Evolutionary conservation across 2,329 filamentous ascomycete genomes (phyloP).

Genomic region (Cladophialophora immunda): DNA sequence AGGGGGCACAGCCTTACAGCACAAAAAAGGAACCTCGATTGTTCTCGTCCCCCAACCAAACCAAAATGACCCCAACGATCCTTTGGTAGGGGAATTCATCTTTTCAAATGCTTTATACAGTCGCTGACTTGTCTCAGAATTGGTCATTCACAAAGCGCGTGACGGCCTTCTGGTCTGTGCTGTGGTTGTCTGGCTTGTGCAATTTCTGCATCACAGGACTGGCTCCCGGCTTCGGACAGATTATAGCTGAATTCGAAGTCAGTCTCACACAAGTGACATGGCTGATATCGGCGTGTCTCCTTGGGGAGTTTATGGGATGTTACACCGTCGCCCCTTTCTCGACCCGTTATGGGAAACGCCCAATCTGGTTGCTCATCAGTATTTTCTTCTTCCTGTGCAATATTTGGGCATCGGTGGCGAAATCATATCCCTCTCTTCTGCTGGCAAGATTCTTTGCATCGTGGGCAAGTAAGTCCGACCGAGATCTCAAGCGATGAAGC

Average conservation of each 20-base stretch:
- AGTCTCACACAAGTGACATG: constrained; percentile 33
- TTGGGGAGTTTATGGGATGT: constrained; percentile 4
- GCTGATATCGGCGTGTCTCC: not conserved
- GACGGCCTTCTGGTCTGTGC: constrained; percentile 14
- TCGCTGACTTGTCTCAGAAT: not conserved
- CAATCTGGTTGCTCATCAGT: not conserved
- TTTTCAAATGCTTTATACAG: not conserved
- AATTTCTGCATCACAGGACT: constrained; percentile 24
- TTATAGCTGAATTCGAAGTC: constrained; percentile 13
- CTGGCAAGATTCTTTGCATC: constrained; percentile 7
- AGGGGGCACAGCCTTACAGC: constrained; percentile 1
- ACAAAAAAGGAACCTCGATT: constrained; percentile 4
- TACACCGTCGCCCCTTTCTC: not conserved
- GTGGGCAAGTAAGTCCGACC: not conserved
- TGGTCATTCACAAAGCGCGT: constrained; percentile 18
- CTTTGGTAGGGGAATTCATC: not conserved
- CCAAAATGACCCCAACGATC: constrained; percentile 7
- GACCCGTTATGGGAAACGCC: constrained; percentile 8
- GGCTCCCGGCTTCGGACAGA: constrained; percentile 18
- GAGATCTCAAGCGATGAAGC: too few species aligned
- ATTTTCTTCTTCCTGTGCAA: constrained; percentile 1
- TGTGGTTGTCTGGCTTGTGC: constrained; percentile 20
- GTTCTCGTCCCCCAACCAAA: constrained; percentile 3
- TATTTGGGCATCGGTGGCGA: not conserved
- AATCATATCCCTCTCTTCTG: not conserved